Evolutionary conservation across 75 land plant genomes (phyloP).

Genomic region (Larix kaempferi): DNA sequence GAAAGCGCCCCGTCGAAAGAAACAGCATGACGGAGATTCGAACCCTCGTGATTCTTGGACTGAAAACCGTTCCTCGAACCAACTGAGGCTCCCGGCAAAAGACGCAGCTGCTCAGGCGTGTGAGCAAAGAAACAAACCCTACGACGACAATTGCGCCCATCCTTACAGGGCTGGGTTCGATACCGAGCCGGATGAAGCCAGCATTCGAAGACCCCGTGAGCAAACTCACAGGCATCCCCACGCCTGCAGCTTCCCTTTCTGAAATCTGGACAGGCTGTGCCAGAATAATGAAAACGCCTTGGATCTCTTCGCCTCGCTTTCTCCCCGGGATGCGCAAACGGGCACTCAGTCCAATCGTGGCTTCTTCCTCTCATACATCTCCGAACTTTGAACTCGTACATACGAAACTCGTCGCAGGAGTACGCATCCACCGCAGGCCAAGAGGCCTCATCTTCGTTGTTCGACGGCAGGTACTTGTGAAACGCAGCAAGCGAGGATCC

Average conservation of each 20-base stretch:
- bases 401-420: conserved; percentile 69
- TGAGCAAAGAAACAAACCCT: conserved; percentile 56
- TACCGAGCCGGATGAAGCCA: conserved; percentile 81
- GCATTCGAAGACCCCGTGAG: conserved; percentile 85
- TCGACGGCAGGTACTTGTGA: conserved; percentile 45
- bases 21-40: conserved; percentile 4
- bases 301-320: conserved; percentile 78
- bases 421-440: conserved; percentile 37
- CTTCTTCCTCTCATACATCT: conserved; percentile 60
- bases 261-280: conserved; percentile 57
- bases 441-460: conserved; percentile 33
- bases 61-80: neutral
- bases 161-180: conserved; percentile 80
- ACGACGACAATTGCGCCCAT: conserved; percentile 61
- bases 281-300: conserved; percentile 58
- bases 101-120: conserved; percentile 62
- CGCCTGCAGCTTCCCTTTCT: conserved; percentile 54
- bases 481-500: conserved; percentile 10
- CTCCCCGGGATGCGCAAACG: conserved; percentile 82
- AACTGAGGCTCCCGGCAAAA: conserved; percentile 15
- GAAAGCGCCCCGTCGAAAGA: conserved; percentile 2
- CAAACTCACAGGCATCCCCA: conserved; percentile 68
- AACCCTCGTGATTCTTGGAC: neutral
- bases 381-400: conserved; percentile 84
- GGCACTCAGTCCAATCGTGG: conserved; percentile 90